Percentiles rank a stretch among this genome's conserved stretches.
These are phyloP conservation scores for Vanilla planifolia DNA, from an alignment of 106 monocot species.

Conservation along the genomic window DNA sequence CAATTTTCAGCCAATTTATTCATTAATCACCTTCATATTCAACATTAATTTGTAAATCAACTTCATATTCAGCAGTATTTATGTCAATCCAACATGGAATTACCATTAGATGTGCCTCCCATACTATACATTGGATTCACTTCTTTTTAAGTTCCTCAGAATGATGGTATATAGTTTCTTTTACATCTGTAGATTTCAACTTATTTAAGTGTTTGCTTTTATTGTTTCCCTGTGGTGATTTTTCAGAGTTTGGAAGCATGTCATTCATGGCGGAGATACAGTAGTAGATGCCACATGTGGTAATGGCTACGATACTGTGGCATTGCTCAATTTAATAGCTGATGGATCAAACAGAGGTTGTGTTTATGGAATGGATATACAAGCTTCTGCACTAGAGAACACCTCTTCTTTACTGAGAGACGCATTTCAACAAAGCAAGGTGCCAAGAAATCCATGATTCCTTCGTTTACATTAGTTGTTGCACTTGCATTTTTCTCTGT, in stretches of 20 bases:
- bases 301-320: constrained; percentile 91
- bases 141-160: too few species aligned
- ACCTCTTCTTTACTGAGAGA: constrained; percentile 55
- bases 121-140: too few species aligned
- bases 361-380: constrained; percentile 93
- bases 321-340: constrained; percentile 73
- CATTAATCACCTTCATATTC: too few species aligned
- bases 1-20: too few species aligned
- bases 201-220: neutral
- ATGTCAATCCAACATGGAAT: too few species aligned
- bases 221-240: neutral
- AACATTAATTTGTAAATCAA: too few species aligned
- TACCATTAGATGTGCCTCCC: too few species aligned
- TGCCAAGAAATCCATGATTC: constrained; percentile 8
- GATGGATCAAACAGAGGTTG: constrained; percentile 54
- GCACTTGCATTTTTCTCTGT: neutral
- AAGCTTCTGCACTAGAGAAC: constrained; percentile 55
- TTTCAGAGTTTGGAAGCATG: constrained; percentile 67
- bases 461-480: neutral
- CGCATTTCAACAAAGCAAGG: constrained; percentile 38
- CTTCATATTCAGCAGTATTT: too few species aligned
- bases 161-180: too few species aligned
- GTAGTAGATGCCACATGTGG: constrained; percentile 97
- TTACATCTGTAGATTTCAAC: too few species aligned
- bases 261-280: constrained; percentile 63